Evolutionary conservation across 306 rosid species (phyloP).

Genomic region (Cicer chorassanicum): DNA sequence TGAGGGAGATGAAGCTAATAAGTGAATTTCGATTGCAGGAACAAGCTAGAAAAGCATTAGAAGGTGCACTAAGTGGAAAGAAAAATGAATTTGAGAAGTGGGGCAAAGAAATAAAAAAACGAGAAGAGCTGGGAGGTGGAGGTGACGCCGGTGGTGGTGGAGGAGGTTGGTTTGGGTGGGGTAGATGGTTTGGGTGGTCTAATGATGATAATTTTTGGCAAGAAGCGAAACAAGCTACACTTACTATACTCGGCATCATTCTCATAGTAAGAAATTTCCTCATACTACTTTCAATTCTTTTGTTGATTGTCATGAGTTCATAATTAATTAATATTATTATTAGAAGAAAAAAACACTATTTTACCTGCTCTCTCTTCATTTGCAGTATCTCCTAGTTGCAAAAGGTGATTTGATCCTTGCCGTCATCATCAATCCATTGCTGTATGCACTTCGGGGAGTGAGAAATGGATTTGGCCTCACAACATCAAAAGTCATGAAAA

Average conservation of each 20-base stretch:
- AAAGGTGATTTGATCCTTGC: conserved; percentile 90
- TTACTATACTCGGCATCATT: conserved; percentile 71
- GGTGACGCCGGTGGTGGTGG: conserved; percentile 80
- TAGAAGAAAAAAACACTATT: neutral
- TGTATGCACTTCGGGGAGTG: conserved; percentile 80
- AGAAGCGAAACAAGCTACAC: conserved; percentile 79
- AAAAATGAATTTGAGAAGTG: conserved; percentile 86
- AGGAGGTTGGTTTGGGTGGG: conserved; percentile 96
- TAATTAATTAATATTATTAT: neutral
- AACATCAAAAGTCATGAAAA: conserved; percentile 61
- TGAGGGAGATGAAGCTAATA: conserved; percentile 11
- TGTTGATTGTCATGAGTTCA: conserved; percentile 14
- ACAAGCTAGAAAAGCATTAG: conserved; percentile 91
- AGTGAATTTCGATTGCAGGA: conserved; percentile 61
- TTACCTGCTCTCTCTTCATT: conserved; percentile 36
- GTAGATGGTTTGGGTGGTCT: conserved; percentile 88
- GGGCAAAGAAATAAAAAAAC: conserved; percentile 85
- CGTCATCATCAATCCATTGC: conserved; percentile 73
- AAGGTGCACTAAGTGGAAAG: conserved; percentile 94
- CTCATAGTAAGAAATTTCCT: conserved; percentile 64
- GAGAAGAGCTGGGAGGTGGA: conserved; percentile 88
- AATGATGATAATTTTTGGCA: conserved; percentile 88
- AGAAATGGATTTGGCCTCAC: conserved; percentile 69
- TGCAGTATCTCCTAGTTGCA: conserved; percentile 78
- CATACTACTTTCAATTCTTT: conserved; percentile 24